Evolutionary conservation across 2,329 filamentous ascomycete genomes (phyloP).

Genomic region (Stachybotrys chlorohalonatus): DNA sequence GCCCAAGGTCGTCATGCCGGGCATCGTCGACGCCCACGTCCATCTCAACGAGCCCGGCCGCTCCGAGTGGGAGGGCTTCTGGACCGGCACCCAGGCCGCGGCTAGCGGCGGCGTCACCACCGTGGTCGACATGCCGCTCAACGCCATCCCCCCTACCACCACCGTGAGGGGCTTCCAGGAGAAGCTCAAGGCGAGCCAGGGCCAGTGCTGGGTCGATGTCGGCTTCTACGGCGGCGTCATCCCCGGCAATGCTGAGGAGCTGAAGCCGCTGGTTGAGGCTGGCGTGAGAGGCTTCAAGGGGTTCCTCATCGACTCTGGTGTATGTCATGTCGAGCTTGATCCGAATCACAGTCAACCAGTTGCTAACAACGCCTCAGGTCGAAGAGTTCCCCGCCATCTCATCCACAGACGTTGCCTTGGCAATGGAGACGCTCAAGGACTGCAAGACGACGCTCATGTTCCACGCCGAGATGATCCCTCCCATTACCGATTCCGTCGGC

Average conservation of each 20-base stretch:
- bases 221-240: constrained; percentile 95
- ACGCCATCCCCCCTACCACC: constrained; percentile 93
- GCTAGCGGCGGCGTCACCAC: constrained; percentile 95
- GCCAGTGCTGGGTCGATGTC: constrained; percentile 97
- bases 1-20: constrained; percentile 76
- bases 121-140: constrained; percentile 94
- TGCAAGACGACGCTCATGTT: constrained; percentile 93
- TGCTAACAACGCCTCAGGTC: constrained; percentile 44
- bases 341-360: background rate
- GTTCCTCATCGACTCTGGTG: constrained; percentile 93
- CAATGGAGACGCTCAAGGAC: constrained; percentile 72
- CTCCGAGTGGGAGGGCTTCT: constrained; percentile 98
- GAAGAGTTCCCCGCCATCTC: constrained; percentile 95
- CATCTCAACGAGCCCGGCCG: constrained; percentile 95
- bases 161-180: constrained; percentile 73
- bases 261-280: constrained; percentile 71
- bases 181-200: constrained; percentile 75
- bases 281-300: constrained; percentile 96
- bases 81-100: constrained; percentile 85
- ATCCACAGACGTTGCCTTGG: constrained; percentile 65
- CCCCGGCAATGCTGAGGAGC: constrained; percentile 73
- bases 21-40: constrained; percentile 92
- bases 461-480: constrained; percentile 97
- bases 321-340: constrained; percentile 36
- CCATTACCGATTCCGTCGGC: constrained; percentile 68